Conservation (phyloP, 2,329 filamentous ascomycete genomes). For the Neonectria magnoliae region DNA sequence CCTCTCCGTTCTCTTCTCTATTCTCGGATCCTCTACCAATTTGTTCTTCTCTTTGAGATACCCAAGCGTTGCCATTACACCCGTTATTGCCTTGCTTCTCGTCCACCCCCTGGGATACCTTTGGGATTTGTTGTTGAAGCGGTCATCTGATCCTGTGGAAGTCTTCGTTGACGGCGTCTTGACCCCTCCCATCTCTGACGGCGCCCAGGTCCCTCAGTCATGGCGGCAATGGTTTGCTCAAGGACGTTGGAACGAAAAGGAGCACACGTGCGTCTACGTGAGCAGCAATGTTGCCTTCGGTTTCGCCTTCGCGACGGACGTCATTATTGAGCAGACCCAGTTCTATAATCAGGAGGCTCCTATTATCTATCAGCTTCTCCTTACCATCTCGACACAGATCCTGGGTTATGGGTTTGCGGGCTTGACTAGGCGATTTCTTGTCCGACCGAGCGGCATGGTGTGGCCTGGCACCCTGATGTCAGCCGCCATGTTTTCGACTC, state of each 20-base stretch:
- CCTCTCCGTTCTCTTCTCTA: constrained; percentile 80
- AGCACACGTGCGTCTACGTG: constrained; percentile 89
- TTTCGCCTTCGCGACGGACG: constrained; percentile 88
- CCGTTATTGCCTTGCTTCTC: constrained; percentile 85
- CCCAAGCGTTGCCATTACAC: constrained; percentile 88
- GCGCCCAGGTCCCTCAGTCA: constrained; percentile 33
- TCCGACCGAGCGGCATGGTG: constrained; percentile 88
- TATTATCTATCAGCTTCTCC: constrained; percentile 80
- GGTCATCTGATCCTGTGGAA: constrained; percentile 62
- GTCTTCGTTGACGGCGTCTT: constrained; percentile 61
- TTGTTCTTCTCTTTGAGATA: constrained; percentile 91
- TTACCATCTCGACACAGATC: constrained; percentile 88
- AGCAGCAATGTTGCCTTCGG: constrained; percentile 91
- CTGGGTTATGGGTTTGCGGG: constrained; percentile 89
- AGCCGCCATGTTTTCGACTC: constrained; percentile 86
- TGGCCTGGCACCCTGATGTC: constrained; percentile 92
- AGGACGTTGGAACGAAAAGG: constrained; percentile 87
- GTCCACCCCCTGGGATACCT: constrained; percentile 84
- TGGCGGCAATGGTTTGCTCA: constrained; percentile 80
- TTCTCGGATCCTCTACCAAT: constrained; percentile 85
- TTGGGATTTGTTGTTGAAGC: constrained; percentile 80
- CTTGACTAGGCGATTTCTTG: constrained; percentile 81
- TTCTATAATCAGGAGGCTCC: constrained; percentile 87
- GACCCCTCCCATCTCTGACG: constrained; percentile 32
- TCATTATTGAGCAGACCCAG: constrained; percentile 89